Percentiles rank a stretch among this genome's conserved stretches.
These are phyloP conservation scores for Geotrichum histeridarum DNA, from an alignment of 1,139 yeast species.

Conservation along the genomic window DNA sequence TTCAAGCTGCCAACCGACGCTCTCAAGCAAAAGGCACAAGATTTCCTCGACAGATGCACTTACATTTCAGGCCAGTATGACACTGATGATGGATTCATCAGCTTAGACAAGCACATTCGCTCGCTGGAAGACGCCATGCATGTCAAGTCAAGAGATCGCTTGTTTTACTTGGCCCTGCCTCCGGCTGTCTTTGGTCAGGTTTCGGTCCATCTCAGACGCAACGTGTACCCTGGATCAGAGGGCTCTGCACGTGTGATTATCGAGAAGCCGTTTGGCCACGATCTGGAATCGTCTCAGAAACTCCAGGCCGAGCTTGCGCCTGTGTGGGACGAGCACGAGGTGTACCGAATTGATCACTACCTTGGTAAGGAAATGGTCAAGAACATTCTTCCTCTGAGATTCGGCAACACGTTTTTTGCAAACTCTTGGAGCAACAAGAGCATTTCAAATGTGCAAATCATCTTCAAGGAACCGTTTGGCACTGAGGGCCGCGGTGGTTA, in stretches of 20 bases:
- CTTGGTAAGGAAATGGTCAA: conserved; percentile 97
- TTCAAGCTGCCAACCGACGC: conserved; percentile 55
- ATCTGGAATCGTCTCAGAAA: conserved; percentile 68
- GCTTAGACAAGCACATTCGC: conserved; percentile 52
- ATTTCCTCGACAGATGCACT: conserved; percentile 58
- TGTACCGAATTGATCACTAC: conserved; percentile 94
- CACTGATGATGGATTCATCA: conserved; percentile 62
- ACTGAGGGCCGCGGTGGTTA: conserved; percentile 99
- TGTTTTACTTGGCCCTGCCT: conserved; percentile 90
- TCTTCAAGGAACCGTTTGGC: conserved; percentile 94
- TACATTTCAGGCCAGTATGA: conserved; percentile 82
- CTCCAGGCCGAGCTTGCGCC: conserved; percentile 77
- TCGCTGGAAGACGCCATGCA: conserved; percentile 49
- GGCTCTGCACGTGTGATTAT: conserved; percentile 81
- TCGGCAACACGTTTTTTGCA: conserved; percentile 78
- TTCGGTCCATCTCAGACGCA: conserved; percentile 63
- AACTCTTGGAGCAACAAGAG: conserved; percentile 83
- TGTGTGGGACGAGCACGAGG: conserved; percentile 82
- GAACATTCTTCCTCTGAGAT: conserved; percentile 80
- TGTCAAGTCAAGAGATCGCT: conserved; percentile 47
- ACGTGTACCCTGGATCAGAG: conserved; percentile 54
- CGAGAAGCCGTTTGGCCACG: conserved; percentile 97
- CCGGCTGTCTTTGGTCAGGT: conserved; percentile 86
- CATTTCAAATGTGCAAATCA: conserved; percentile 74
- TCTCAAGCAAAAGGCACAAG: conserved; percentile 46